phyloP scores from a whole-genome alignment of 2,329 filamentous ascomycete genomes.

The Elsinoe ampelina region DNA sequence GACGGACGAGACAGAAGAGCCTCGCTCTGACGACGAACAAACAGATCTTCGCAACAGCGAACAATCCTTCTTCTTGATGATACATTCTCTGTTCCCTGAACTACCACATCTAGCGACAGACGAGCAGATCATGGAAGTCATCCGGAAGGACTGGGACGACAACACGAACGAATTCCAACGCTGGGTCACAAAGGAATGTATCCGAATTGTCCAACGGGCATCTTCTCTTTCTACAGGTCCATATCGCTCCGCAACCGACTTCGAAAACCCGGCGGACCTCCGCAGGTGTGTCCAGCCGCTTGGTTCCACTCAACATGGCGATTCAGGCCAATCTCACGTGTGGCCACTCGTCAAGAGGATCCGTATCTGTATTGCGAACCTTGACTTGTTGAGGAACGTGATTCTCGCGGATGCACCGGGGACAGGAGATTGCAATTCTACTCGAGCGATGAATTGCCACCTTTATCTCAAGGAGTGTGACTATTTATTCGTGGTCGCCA shows the following conservation, averaged over 20 bases:
- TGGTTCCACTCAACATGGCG: neutral
- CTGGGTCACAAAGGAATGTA: neutral
- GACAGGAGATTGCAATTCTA: neutral
- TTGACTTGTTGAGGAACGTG: neutral
- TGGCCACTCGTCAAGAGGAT: slow-evolving; percentile 3
- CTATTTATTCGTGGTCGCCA: neutral
- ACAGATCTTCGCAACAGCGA: slow-evolving; percentile 10
- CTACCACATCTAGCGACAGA: neutral
- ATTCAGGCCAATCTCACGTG: neutral
- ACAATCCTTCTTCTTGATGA: slow-evolving; percentile 14
- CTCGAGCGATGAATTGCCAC: neutral
- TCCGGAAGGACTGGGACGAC: neutral
- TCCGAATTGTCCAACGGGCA: neutral
- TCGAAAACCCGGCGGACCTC: neutral
- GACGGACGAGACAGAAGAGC: slow-evolving; percentile 14
- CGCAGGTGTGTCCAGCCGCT: neutral
- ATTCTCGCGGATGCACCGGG: neutral
- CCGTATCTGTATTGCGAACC: neutral
- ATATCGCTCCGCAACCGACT: neutral
- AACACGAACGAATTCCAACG: neutral
- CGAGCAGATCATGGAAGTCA: neutral
- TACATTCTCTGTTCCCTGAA: slow-evolving; percentile 18
- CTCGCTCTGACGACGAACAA: slow-evolving; percentile 15
- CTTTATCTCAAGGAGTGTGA: neutral
- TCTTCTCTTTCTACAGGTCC: neutral